Conservation (phyloP, 1,284 basidiomycete species). For the Irpex lacteus region DNA sequence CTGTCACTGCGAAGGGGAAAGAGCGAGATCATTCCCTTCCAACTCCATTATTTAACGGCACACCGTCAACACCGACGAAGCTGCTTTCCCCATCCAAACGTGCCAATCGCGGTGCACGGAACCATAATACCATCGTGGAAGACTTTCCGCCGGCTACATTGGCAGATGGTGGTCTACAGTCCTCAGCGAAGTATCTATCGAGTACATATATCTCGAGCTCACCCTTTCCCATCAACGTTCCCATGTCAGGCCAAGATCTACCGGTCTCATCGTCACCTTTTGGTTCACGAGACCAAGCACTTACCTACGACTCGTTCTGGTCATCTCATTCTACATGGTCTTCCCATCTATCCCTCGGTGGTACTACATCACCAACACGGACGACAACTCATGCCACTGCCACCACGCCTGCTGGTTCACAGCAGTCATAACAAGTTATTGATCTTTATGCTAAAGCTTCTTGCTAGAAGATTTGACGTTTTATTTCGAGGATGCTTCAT, state of each 20-base stretch:
- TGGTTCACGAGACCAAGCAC: conserved; percentile 1
- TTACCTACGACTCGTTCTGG: conserved; percentile 21
- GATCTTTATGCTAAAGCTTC: neutral
- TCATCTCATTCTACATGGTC: conserved; percentile 14
- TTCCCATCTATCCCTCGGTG: neutral
- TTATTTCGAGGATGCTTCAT: neutral
- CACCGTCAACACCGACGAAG: neutral
- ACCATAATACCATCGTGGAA: neutral
- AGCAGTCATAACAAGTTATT: neutral
- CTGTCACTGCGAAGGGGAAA: neutral
- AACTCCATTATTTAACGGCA: neutral
- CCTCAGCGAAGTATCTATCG: conserved; percentile 5
- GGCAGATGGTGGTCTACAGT: neutral
- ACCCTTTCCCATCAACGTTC: conserved; percentile 8
- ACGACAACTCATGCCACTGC: neutral
- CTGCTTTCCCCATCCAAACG: neutral
- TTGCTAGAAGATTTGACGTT: neutral
- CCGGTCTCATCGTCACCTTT: neutral
- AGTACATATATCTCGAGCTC: conserved; percentile 9
- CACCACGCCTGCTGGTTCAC: neutral
- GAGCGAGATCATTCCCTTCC: neutral
- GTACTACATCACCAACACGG: neutral
- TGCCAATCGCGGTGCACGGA: neutral
- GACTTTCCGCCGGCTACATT: neutral
- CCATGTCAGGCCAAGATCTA: neutral